Percentiles rank a stretch among this genome's conserved stretches.
Evolutionary conservation across 306 rosid species (phyloP).

Genomic region (Corylus avellana): DNA sequence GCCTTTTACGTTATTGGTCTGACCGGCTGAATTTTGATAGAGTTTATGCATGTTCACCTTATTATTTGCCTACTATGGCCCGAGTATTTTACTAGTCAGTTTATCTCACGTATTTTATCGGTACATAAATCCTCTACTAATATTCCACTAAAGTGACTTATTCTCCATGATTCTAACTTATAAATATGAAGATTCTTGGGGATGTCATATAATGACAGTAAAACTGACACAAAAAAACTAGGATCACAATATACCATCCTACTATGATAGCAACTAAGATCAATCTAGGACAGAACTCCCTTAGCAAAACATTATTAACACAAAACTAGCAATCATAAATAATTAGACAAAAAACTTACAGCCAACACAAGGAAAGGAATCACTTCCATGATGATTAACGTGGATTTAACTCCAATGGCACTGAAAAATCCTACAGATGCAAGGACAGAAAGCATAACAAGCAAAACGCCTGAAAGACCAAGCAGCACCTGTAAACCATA

Average conservation of each 20-base stretch:
- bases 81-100: slow-evolving; percentile 7
- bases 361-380: slow-evolving; percentile 95
- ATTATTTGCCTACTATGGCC: not conserved
- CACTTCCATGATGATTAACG: slow-evolving; percentile 97
- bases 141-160: not conserved
- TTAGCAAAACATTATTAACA: slow-evolving; percentile 16
- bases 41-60: not conserved
- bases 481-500: slow-evolving; percentile 67
- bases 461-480: slow-evolving; percentile 87
- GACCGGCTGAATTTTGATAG: not conserved
- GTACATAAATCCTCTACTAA: not conserved
- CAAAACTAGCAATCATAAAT: slow-evolving; percentile 9
- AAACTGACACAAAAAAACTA: not conserved
- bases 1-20: no score
- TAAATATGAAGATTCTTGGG: not conserved
- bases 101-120: slow-evolving; percentile 4
- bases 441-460: slow-evolving; percentile 90
- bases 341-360: slow-evolving; percentile 52
- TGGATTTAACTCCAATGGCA: slow-evolving; percentile 87
- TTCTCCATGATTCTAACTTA: slow-evolving; percentile 1
- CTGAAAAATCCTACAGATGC: slow-evolving; percentile 96
- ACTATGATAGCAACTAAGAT: not conserved
- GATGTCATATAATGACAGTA: slow-evolving; percentile 3
- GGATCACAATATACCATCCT: not conserved
- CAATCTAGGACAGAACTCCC: not conserved